Evolutionary conservation across 345 rosid genomes (phyloP).

Genomic region (Citrus cavaleriei): DNA sequence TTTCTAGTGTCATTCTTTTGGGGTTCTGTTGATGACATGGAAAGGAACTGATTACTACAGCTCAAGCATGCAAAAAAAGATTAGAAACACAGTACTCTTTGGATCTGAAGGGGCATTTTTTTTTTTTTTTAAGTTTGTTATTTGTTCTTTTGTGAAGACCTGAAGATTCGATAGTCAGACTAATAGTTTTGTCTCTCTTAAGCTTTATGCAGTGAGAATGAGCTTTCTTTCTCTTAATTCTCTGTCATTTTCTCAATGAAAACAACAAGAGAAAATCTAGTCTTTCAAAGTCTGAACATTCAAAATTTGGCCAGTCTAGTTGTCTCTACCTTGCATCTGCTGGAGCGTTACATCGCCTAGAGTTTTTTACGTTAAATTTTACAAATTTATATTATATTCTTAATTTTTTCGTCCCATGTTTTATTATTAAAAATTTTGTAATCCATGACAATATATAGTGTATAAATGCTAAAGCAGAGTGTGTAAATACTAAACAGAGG

Average conservation of each 20-base stretch:
- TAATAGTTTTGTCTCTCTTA: slow-evolving; percentile 26
- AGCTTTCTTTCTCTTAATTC: slow-evolving; percentile 28
- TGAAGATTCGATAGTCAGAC: slow-evolving; percentile 51
- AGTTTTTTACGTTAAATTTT: too few relatives aligned
- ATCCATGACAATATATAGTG: not conserved
- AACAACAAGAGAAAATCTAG: not conserved
- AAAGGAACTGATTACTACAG: slow-evolving; percentile 24
- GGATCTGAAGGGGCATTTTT: slow-evolving; percentile 23
- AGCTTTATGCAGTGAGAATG: slow-evolving; percentile 44
- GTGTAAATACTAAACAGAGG: not conserved
- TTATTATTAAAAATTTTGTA: too few relatives aligned
- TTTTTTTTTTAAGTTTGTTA: slow-evolving; percentile 27
- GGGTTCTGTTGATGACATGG: slow-evolving; percentile 23
- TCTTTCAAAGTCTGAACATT: too few relatives aligned
- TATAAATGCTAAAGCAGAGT: not conserved
- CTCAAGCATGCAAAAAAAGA: slow-evolving; percentile 41
- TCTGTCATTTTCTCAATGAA: slow-evolving; percentile 29
- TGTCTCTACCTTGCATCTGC: too few relatives aligned
- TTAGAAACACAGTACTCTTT: slow-evolving; percentile 7
- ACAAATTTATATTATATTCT: too few relatives aligned
- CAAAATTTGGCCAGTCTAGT: too few relatives aligned
- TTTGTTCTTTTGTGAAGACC: slow-evolving; percentile 32
- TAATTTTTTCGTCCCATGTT: not conserved
- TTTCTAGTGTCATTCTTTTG: too few relatives aligned
- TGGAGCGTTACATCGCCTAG: too few relatives aligned